phyloP scores from a whole-genome alignment of 495 filamentous ascomycete species.

The Chaetomium fimeti region DNA sequence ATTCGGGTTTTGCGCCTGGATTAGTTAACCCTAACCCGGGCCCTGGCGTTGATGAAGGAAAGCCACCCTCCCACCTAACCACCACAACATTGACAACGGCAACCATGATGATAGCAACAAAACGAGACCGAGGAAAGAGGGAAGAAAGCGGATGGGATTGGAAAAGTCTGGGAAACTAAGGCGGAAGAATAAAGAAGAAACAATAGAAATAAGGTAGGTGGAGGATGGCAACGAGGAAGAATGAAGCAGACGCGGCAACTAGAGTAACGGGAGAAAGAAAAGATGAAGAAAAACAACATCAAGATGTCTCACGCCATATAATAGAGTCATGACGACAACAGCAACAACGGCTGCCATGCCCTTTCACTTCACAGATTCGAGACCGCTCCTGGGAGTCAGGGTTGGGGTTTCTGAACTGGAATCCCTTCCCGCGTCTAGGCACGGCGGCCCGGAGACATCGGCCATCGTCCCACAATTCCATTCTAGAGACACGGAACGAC shows the following conservation, averaged over 20 bases:
- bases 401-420: constrained; percentile 3
- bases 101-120: not conserved
- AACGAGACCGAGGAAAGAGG: not conserved
- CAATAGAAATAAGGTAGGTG: too few relatives aligned
- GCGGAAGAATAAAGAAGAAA: not conserved
- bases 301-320: too few relatives aligned
- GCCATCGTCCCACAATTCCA: constrained; percentile 21
- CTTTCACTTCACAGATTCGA: too few relatives aligned
- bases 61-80: too few relatives aligned
- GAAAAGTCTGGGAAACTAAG: not conserved
- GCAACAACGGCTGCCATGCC: too few relatives aligned
- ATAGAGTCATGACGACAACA: not conserved
- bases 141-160: not conserved
- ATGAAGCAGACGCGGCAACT: too few relatives aligned
- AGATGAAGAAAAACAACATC: too few relatives aligned
- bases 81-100: not conserved
- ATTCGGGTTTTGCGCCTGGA: too few relatives aligned
- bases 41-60: too few relatives aligned
- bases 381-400: not conserved
- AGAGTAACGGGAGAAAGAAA: too few relatives aligned
- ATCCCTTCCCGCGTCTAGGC: not conserved
- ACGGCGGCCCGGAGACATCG: not conserved
- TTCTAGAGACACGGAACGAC: constrained; percentile 28
- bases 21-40: too few relatives aligned
- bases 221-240: too few relatives aligned